Conservation (phyloP, 345 rosid species). For the Erodium maritimum region DNA sequence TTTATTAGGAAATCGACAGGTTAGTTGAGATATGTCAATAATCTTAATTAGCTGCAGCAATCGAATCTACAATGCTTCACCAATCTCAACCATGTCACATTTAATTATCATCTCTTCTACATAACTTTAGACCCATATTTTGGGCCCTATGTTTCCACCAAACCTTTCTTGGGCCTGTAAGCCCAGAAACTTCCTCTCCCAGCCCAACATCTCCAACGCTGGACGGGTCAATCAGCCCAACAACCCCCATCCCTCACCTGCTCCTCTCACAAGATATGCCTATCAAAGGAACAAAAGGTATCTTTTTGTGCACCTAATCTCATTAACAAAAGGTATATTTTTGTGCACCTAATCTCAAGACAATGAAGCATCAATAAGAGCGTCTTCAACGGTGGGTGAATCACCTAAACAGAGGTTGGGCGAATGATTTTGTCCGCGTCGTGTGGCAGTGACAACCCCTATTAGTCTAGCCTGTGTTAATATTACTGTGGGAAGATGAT, state of each 20-base stretch:
- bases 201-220: conserved; percentile 34
- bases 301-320: conserved; percentile 58
- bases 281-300: conserved; percentile 72
- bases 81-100: too few species aligned
- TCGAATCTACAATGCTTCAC: neutral
- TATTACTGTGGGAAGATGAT: too few species aligned
- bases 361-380: conserved; percentile 22
- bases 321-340: conserved; percentile 51
- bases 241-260: conserved; percentile 75
- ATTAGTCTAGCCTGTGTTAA: too few species aligned
- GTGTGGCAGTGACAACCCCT: too few species aligned
- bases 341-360: too few species aligned
- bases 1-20: neutral
- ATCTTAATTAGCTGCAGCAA: neutral
- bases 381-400: too few species aligned
- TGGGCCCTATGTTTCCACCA: conserved; percentile 16
- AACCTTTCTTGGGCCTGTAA: conserved; percentile 51
- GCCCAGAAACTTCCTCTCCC: conserved; percentile 63
- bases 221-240: conserved; percentile 63
- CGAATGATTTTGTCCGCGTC: too few species aligned
- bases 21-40: neutral
- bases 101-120: too few species aligned
- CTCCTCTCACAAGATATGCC: conserved; percentile 69
- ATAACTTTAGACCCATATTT: too few species aligned
- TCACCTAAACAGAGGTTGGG: too few species aligned